Conservation (phyloP, 2,329 filamentous ascomycete species). For the Fusarium acutatum region DNA sequence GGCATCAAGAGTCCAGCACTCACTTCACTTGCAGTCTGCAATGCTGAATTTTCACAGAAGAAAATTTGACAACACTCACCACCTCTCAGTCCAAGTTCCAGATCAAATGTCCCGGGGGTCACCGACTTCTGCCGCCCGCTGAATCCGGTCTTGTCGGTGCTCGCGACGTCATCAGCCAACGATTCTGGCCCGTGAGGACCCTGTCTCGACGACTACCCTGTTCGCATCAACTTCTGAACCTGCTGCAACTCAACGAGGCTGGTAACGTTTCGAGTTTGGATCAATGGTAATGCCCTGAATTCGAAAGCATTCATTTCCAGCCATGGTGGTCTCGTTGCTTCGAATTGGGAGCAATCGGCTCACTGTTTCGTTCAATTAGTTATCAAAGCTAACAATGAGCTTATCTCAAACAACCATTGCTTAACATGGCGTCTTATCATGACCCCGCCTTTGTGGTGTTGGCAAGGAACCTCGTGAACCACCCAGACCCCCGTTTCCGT, state of each 20-base stretch:
- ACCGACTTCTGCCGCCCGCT: slow-evolving; percentile 31
- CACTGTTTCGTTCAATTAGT: neutral
- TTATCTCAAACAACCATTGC: slow-evolving; percentile 1
- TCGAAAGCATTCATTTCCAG: neutral
- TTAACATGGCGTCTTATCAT: slow-evolving; percentile 23
- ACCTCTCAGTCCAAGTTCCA: neutral
- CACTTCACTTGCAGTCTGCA: slow-evolving; percentile 16
- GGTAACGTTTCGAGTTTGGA: neutral
- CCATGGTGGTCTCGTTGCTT: neutral
- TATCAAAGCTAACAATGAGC: neutral
- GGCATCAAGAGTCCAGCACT: neutral
- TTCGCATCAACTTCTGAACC: slow-evolving; percentile 15
- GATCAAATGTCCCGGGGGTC: slow-evolving; percentile 19
- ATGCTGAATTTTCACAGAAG: slow-evolving; percentile 24
- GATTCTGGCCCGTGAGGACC: slow-evolving; percentile 28
- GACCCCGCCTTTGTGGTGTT: slow-evolving; percentile 25
- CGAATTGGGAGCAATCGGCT: neutral
- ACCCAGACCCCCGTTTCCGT: neutral
- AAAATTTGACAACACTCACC: neutral
- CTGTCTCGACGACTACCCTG: slow-evolving; percentile 17
- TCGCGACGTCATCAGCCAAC: slow-evolving; percentile 38
- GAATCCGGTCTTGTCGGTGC: slow-evolving; percentile 18
- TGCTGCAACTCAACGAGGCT: slow-evolving; percentile 5
- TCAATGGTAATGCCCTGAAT: neutral
- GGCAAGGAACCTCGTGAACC: slow-evolving; percentile 4